Evolutionary conservation across 1,284 basidiomycete genomes (phyloP).

Genomic region (Mycena citricolor): DNA sequence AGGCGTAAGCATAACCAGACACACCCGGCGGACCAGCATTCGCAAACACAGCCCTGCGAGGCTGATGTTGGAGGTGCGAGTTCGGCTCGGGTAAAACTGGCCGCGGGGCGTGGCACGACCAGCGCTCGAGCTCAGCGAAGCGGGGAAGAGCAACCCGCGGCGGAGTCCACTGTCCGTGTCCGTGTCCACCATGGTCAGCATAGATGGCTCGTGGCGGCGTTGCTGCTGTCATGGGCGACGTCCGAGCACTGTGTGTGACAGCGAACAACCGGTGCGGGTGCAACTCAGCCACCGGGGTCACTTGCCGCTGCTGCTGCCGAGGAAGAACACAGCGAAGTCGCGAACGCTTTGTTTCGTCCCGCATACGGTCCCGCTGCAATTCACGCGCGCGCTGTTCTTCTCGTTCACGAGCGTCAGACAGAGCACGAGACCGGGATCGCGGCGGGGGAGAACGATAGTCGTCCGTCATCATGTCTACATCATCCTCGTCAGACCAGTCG

Average conservation of each 20-base stretch:
- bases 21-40: slow-evolving; percentile 88
- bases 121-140: slow-evolving; percentile 21
- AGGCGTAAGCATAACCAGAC: slow-evolving; percentile 21
- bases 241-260: slow-evolving; percentile 21
- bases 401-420: background rate
- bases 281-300: too few species aligned
- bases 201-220: slow-evolving; percentile 5
- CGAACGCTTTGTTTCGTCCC: slow-evolving; percentile 15
- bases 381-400: too few species aligned
- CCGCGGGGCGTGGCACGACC: slow-evolving; percentile 2
- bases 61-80: slow-evolving; percentile 21
- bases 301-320: background rate
- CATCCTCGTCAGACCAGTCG: background rate
- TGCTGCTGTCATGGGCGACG: slow-evolving; percentile 10
- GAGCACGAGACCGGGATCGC: background rate
- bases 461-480: background rate
- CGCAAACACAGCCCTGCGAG: slow-evolving; percentile 67
- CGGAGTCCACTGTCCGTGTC: slow-evolving; percentile 12
- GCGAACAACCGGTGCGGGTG: slow-evolving; percentile 4
- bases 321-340: slow-evolving; percentile 11
- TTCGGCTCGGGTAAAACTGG: background rate
- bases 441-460: background rate
- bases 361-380: background rate
- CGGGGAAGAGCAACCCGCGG: slow-evolving; percentile 18
- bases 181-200: background rate